These are phyloP conservation scores for Eucalyptus regnans DNA, from an alignment of 345 rosid genomes.

Conservation along the genomic window DNA sequence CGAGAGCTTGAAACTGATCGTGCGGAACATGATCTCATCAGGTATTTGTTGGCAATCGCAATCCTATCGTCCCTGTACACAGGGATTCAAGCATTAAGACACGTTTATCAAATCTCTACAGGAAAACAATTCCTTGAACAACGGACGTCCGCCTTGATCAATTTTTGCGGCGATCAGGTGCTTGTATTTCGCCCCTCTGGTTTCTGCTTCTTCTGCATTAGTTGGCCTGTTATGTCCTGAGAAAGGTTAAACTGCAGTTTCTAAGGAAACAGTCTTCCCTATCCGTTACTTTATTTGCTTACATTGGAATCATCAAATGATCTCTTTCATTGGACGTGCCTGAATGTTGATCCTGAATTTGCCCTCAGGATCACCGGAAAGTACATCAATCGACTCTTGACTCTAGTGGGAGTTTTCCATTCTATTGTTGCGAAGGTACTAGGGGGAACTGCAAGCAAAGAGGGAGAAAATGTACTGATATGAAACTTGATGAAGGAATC, in stretches of 20 bases:
- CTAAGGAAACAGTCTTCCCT: neutral
- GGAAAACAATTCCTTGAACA: neutral
- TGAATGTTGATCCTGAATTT: neutral
- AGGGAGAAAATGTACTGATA: neutral
- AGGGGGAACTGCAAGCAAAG: neutral
- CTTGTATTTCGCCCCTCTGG: neutral
- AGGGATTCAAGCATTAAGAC: neutral
- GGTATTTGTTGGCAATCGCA: conserved; percentile 2
- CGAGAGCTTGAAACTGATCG: neutral
- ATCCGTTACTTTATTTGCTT: neutral
- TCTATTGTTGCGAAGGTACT: neutral
- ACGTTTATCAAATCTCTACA: neutral
- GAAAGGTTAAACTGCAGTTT: neutral
- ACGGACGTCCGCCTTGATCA: neutral
- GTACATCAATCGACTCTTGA: neutral
- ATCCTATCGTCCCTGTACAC: neutral
- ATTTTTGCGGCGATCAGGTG: conserved; percentile 1
- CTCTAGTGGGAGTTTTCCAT: neutral
- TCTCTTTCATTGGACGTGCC: neutral
- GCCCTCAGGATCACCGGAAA: neutral
- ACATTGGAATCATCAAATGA: neutral
- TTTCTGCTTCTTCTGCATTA: neutral
- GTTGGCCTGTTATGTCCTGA: neutral
- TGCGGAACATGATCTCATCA: neutral
- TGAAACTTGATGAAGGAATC: neutral